Conservation (phyloP, 495 filamentous ascomycete genomes). For the Aspergillus campestris region DNA sequence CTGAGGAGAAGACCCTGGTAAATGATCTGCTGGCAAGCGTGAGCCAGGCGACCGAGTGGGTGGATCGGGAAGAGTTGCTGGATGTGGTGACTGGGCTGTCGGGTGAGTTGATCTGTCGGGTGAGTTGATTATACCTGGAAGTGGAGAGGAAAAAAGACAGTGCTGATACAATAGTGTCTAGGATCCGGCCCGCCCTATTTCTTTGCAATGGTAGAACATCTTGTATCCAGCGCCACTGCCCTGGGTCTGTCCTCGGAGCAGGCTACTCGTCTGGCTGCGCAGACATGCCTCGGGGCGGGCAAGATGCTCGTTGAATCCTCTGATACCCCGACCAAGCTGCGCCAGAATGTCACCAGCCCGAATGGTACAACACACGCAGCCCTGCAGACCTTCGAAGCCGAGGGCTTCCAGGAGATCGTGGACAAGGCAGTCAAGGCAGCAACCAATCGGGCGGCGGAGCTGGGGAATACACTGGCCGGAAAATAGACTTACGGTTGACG, state of each 20-base stretch:
- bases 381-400: slow-evolving; percentile 27
- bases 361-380: slow-evolving; percentile 36
- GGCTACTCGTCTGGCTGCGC: slow-evolving; percentile 31
- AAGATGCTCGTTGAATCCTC: slow-evolving; percentile 32
- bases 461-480: slow-evolving; percentile 17
- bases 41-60: slow-evolving; percentile 34
- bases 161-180: slow-evolving; percentile 1
- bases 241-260: slow-evolving; percentile 30
- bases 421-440: slow-evolving; percentile 34
- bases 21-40: slow-evolving; percentile 26
- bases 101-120: slow-evolving; percentile 15
- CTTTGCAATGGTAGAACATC: slow-evolving; percentile 39
- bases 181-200: slow-evolving; percentile 38
- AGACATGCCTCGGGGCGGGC: slow-evolving; percentile 36
- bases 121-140: not conserved
- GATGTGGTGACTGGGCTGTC: slow-evolving; percentile 37
- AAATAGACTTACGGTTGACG: slow-evolving; percentile 1
- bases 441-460: slow-evolving; percentile 26
- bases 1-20: slow-evolving; percentile 28
- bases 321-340: slow-evolving; percentile 28
- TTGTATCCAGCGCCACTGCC: slow-evolving; percentile 29
- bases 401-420: slow-evolving; percentile 26
- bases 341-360: slow-evolving; percentile 37
- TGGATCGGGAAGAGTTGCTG: slow-evolving; percentile 31
- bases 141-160: not conserved